phyloP scores from a whole-genome alignment of 345 rosid species.

The Luvunga scandens region DNA sequence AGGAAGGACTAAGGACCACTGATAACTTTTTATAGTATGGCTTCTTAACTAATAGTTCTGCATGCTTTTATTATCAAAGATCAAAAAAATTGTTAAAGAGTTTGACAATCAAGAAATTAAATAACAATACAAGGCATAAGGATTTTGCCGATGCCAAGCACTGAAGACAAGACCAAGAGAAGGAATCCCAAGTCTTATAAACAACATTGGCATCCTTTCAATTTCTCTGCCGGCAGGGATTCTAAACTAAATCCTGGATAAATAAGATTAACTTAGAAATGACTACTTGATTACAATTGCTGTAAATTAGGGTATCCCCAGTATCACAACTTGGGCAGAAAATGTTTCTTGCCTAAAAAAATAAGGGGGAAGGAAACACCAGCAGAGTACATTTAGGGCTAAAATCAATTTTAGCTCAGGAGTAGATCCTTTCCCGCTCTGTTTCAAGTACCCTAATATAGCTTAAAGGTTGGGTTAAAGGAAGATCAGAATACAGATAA shows the following conservation, averaged over 20 bases:
- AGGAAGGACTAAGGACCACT: not conserved
- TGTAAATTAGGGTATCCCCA: not conserved
- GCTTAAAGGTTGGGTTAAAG: not conserved
- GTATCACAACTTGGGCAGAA: not conserved
- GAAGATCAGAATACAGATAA: too few species aligned
- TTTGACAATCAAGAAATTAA: not conserved
- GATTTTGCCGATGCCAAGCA: not conserved
- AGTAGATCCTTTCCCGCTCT: not conserved
- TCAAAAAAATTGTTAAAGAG: not conserved
- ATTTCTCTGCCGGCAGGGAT: not conserved
- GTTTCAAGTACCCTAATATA: not conserved
- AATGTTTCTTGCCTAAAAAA: not conserved
- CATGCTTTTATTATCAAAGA: not conserved
- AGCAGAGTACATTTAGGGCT: not conserved
- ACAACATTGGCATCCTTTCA: not conserved
- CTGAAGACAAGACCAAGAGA: not conserved
- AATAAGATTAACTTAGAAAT: not conserved
- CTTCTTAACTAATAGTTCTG: not conserved
- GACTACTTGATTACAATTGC: not conserved
- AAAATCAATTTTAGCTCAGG: not conserved
- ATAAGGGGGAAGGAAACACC: not conserved
- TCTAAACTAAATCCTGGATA: not conserved
- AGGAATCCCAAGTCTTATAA: not conserved
- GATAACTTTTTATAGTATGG: too few species aligned
- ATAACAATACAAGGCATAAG: not conserved